Evolutionary conservation across 768 basidiomycete genomes (phyloP).

Genomic region (Mycena galopus): DNA sequence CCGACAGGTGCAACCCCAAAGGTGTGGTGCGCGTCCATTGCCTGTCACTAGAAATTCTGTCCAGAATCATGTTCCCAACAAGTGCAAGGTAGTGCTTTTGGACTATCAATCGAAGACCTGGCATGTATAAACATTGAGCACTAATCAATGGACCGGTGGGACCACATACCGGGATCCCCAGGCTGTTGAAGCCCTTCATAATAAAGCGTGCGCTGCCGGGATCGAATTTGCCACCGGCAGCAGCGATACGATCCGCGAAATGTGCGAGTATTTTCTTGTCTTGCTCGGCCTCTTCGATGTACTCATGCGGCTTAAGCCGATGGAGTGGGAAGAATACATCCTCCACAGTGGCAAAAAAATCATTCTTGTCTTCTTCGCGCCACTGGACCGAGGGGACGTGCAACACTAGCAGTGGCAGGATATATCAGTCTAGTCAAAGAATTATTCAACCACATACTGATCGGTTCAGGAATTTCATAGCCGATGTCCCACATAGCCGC

Average conservation of each 20-base stretch:
- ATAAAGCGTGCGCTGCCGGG: neutral
- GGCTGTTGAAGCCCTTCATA: neutral
- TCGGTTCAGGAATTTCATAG: neutral
- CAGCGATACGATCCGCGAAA: neutral
- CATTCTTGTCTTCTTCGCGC: neutral
- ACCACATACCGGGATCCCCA: neutral
- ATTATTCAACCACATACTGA: constrained; percentile 1
- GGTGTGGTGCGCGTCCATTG: neutral
- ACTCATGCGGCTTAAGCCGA: neutral
- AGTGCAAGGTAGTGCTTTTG: neutral
- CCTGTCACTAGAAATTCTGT: neutral
- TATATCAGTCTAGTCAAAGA: neutral
- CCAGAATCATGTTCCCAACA: neutral
- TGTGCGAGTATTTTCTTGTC: neutral
- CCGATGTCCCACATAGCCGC: neutral
- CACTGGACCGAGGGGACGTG: constrained; percentile 1
- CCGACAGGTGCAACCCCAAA: neutral
- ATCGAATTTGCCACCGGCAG: constrained; percentile 1
- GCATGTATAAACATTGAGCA: neutral
- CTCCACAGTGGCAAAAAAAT: neutral
- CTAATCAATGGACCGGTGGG: constrained; percentile 1
- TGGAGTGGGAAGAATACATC: neutral
- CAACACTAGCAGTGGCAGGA: neutral
- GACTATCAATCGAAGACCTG: constrained; percentile 1
- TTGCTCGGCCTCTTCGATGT: neutral